These are phyloP conservation scores for Pichia sp. DNA, from an alignment of 1,139 yeast genomes.

Conservation along the genomic window DNA sequence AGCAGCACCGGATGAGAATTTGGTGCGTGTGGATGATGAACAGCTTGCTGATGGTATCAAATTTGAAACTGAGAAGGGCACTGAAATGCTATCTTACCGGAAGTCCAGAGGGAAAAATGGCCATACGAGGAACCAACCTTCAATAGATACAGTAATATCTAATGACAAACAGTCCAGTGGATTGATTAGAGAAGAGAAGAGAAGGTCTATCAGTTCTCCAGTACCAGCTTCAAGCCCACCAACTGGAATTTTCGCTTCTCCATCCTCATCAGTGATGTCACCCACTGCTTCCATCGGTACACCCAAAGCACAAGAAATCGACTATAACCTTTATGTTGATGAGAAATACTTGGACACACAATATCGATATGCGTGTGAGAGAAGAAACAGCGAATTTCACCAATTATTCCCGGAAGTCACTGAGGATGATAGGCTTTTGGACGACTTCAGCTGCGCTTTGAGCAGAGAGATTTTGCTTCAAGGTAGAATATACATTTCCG, in stretches of 20 bases:
- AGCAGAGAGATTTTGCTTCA: conserved; percentile 86
- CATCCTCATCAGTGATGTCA: conserved; percentile 13
- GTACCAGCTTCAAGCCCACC: neutral
- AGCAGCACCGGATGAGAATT: neutral
- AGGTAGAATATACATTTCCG: conserved; percentile 82
- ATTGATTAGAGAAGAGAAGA: neutral
- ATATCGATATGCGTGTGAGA: conserved; percentile 52
- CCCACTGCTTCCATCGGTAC: conserved; percentile 13
- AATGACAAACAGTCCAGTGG: neutral
- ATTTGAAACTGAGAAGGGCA: conserved; percentile 17
- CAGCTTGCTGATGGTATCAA: conserved; percentile 8
- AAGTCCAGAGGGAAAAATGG: conserved; percentile 26
- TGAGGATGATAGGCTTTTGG: conserved; percentile 62
- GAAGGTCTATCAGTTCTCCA: conserved; percentile 15
- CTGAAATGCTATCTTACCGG: conserved; percentile 41
- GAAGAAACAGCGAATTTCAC: conserved; percentile 75
- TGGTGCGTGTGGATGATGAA: neutral
- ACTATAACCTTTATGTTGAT: conserved; percentile 32
- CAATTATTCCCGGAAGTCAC: conserved; percentile 65
- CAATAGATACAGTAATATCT: neutral
- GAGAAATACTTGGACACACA: conserved; percentile 36
- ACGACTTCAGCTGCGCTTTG: conserved; percentile 85
- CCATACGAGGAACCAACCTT: neutral
- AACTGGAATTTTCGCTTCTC: conserved; percentile 8
- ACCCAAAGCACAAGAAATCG: conserved; percentile 19